Evolutionary conservation across 2,329 filamentous ascomycete species (phyloP), one percentile per base, ranked within the genome.

Genomic region (Teratosphaeria nubilosa): DNA sequence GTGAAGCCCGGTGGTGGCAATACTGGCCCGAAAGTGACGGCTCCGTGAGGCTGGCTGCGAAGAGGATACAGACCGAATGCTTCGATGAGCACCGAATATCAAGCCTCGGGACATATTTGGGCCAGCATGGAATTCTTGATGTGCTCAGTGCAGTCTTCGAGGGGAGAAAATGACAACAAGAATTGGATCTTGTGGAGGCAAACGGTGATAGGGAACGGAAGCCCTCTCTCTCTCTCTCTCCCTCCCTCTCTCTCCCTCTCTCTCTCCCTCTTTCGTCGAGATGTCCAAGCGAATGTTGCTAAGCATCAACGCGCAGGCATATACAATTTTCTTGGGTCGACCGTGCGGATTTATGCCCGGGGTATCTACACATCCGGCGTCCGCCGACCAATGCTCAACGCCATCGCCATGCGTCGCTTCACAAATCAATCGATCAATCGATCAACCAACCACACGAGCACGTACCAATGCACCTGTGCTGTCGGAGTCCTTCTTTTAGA

Each of bases 331-430:
- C 16, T n/a, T 14, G 13, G 34, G 13, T 48, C 41, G 20, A 48
- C 20, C 41, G 16, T 7, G 41, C 41, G 41, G 41, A 48, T n/a
- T 6, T 22, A 22, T 53, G 51, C 51, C 5, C 50, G 25, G 51
- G 25, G 20, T 53, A n/a, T 53, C n/a, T 53, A n/a, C 51, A 30
- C 24, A 51, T 53, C 14, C 16, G 25, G 31, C 51, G 13, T 53
- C 11, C 13, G 51, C 31, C 51, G 25, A 53, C 51, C 25, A 16
- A 30, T 20, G 25, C 14, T 20, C 7, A 25, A 30, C 51, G 31
- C 51, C 51, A 22, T 53, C 51, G 51, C 51, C 51, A 53, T 53
- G 51, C 51, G 16, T 53, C 51, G 31, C 31, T 53, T 48, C 41
- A 48, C 22, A 3, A 48, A 48, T 10, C 41, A 20, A 22, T 48